These are phyloP conservation scores for Lojkania enalia DNA, from an alignment of 2,329 filamentous ascomycete species.

Conservation along the genomic window DNA sequence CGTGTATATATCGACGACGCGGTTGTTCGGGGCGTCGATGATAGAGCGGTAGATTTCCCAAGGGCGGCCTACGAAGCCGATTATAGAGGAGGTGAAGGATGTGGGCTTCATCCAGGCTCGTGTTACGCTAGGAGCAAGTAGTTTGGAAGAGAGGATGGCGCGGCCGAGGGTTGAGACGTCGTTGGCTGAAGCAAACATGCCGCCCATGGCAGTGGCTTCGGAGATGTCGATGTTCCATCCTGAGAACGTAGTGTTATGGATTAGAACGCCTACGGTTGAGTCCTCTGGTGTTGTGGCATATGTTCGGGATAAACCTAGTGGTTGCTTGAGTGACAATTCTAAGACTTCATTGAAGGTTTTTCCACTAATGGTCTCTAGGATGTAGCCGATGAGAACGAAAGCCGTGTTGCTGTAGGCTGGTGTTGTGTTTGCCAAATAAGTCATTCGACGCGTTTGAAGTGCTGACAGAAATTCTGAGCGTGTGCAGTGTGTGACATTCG, in stretches of 20 bases:
- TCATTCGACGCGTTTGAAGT: constrained; percentile 2
- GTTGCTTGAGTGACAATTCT: constrained; percentile 35
- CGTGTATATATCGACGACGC: constrained; percentile 7
- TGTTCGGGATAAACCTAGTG: constrained; percentile 42
- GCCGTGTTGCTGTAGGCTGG: constrained; percentile 37
- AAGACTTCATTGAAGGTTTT: constrained; percentile 37
- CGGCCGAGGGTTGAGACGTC: constrained; percentile 18
- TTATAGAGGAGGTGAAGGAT: constrained; percentile 14
- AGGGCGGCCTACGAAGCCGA: constrained; percentile 15
- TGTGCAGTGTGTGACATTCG: neutral
- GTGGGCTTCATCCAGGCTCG: constrained; percentile 21
- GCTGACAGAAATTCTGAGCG: constrained; percentile 9
- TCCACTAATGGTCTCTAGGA: constrained; percentile 42
- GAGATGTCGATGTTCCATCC: neutral
- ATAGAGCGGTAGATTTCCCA: constrained; percentile 23
- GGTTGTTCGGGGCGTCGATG: constrained; percentile 3
- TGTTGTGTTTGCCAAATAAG: constrained; percentile 8
- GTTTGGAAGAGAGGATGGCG: constrained; percentile 17
- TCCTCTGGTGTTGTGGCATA: constrained; percentile 25
- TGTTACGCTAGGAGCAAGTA: constrained; percentile 13
- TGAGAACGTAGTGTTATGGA: constrained; percentile 11
- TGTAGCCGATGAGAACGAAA: constrained; percentile 38
- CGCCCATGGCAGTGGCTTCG: constrained; percentile 7
- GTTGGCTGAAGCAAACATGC: constrained; percentile 13
- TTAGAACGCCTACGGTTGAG: constrained; percentile 33